Base-by-base conservation (phyloP, 139 green algal species). In the Volvox africanus region DNA sequence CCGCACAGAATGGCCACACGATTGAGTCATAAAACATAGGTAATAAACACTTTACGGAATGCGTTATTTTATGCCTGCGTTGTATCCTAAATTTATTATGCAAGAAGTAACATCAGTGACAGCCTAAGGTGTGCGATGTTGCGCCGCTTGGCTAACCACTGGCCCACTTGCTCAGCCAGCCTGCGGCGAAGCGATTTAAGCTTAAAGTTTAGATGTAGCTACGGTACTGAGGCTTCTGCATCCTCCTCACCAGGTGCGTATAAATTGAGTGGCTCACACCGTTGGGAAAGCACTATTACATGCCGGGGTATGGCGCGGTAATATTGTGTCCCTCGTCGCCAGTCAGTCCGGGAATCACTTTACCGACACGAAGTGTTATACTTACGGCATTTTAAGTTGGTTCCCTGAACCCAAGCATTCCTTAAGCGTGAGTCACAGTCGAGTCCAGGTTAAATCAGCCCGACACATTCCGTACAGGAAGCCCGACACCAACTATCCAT, bases 81-180 rank as follows among this genome's bases (percentile, higher is more conserved):
- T 5, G 44, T 55, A 55, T 9, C 44, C 9, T 55, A 14, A 55
- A 55, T 14, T 55, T 55, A 55, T 55, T 55, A 55, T 55, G 44
- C 44, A 5, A 55, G 44, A 5, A 9, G 44, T 55, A 55, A 55
- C 44, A 55, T 9, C 44, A 55, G 65, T 73, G 65, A 73, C 65
- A 73, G 65, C 11, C 65, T 73, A 55, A 55, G n/a, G 44, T 73
- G 65, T 30, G 76, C 44, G n/a, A 88, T 88, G 82, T 75, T 88
- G 32, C 82, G 82, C 20, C 62, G 77, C 1, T 68, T 88, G 17
- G 82, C 82, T 13, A 62, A 24, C 32, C 61, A 24, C 14, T 16
- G 77, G 9, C 61, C 61, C 1, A 35, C 22, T 11, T 35, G 28
- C 50, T 50, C 80, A 50, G 24, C 80, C 12, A 44, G 55, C 80